Conservation (phyloP, 2,329 filamentous ascomycete genomes). For the Fulvia fulva region DNA sequence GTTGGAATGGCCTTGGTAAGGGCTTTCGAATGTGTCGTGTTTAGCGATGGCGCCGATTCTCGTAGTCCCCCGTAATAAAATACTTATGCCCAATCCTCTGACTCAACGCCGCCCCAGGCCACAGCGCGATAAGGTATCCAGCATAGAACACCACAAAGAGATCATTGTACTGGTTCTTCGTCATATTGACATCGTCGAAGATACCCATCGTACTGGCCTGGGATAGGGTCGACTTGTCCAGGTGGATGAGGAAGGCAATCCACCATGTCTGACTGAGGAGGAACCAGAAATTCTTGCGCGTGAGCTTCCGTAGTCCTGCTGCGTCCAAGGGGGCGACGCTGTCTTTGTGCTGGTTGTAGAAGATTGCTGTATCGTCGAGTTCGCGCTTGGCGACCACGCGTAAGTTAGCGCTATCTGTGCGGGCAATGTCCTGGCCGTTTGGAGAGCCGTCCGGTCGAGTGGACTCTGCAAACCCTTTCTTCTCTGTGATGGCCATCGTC, state of each 20-base stretch:
- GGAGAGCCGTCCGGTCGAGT: too few species aligned
- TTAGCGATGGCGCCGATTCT: too few species aligned
- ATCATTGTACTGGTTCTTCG: constrained; percentile 4
- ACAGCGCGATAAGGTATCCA: constrained; percentile 4
- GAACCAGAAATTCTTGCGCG: constrained; percentile 3
- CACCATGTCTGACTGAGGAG: constrained; percentile 2
- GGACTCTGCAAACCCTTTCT: too few species aligned
- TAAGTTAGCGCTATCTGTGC: too few species aligned
- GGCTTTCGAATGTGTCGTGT: too few species aligned
- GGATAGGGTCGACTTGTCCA: constrained; percentile 6
- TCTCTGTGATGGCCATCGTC: too few species aligned
- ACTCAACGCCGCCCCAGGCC: constrained; percentile 1
- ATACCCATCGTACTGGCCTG: constrained; percentile 5
- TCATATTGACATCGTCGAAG: not conserved
- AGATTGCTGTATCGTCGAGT: not conserved
- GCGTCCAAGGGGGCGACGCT: not conserved
- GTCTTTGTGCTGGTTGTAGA: not conserved
- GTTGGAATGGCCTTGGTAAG: too few species aligned
- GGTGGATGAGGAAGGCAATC: constrained; percentile 6
- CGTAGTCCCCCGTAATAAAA: constrained; percentile 5
- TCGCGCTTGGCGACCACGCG: not conserved
- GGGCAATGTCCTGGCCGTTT: too few species aligned
- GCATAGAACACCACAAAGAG: constrained; percentile 4
- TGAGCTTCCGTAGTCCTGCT: not conserved
- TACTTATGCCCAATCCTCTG: constrained; percentile 8